These are phyloP conservation scores for Cercospora sojina DNA, from an alignment of 2,329 filamentous ascomycete species.

Conservation along the genomic window DNA sequence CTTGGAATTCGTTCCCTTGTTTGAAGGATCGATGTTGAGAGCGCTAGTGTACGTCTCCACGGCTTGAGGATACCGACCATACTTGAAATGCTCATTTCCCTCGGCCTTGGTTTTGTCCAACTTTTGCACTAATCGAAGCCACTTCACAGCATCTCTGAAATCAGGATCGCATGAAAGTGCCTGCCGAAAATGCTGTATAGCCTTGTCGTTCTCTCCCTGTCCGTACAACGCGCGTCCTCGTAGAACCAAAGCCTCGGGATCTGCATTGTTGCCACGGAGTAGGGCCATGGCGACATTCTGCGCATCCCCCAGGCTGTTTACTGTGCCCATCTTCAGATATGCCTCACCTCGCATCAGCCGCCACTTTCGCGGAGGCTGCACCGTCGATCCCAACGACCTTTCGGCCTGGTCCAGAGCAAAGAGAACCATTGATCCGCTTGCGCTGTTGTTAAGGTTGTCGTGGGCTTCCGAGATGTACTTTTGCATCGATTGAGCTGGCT, in stretches of 20 bases:
- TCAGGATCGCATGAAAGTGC: conserved; percentile 89
- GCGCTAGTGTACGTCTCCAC: conserved; percentile 82
- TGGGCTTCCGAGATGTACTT: conserved; percentile 78
- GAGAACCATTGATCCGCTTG: conserved; percentile 84
- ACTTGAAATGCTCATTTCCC: conserved; percentile 87
- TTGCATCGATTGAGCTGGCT: conserved; percentile 79
- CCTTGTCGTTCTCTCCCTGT: conserved; percentile 93
- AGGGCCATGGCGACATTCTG: conserved; percentile 89
- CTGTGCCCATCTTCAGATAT: conserved; percentile 86
- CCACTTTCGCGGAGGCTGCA: conserved; percentile 86
- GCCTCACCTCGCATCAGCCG: conserved; percentile 88
- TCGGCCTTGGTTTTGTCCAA: conserved; percentile 91
- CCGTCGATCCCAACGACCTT: conserved; percentile 70
- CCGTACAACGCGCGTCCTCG: conserved; percentile 84
- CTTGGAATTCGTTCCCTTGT: conserved; percentile 93
- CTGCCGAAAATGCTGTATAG: conserved; percentile 86
- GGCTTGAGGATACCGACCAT: conserved; percentile 73
- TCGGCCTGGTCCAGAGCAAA: conserved; percentile 91
- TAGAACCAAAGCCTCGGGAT: conserved; percentile 89
- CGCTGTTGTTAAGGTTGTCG: conserved; percentile 70
- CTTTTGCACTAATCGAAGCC: conserved; percentile 85
- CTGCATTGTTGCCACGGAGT: conserved; percentile 80
- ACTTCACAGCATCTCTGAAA: conserved; percentile 83
- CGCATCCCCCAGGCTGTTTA: conserved; percentile 84
- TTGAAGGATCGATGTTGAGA: conserved; percentile 78